These are phyloP conservation scores for Pinus albicaulis DNA, from an alignment of 75 land plant species.

Conservation along the genomic window DNA sequence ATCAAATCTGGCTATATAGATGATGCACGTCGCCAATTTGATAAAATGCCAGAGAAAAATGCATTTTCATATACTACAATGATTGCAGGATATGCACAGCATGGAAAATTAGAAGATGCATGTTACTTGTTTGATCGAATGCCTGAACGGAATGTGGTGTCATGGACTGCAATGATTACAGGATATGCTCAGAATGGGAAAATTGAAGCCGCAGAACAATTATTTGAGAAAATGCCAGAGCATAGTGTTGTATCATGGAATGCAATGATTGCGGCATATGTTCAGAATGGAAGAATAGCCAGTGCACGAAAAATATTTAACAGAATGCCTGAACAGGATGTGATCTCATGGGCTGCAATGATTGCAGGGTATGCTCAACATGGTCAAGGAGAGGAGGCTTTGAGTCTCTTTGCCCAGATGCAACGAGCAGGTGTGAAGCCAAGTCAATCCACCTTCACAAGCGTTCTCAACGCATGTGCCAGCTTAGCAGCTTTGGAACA, in stretches of 20 bases:
- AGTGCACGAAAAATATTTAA: slow-evolving; percentile 35
- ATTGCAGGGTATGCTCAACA: slow-evolving; percentile 27
- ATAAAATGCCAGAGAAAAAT: background rate
- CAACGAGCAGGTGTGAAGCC: slow-evolving; percentile 31
- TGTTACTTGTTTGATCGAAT: background rate
- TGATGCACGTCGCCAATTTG: background rate
- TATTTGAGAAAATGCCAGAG: slow-evolving; percentile 10
- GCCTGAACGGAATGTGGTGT: background rate
- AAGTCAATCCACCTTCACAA: slow-evolving; percentile 41
- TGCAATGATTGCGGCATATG: slow-evolving; percentile 1
- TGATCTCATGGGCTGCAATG: slow-evolving; percentile 51
- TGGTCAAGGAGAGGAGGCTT: slow-evolving; percentile 25
- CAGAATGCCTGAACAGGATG: slow-evolving; percentile 39
- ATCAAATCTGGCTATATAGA: slow-evolving; percentile 17
- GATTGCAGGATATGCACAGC: background rate
- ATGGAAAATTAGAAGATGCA: background rate
- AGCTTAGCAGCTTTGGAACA: slow-evolving; percentile 10
- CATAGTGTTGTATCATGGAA: slow-evolving; percentile 2
- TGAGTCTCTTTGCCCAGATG: slow-evolving; percentile 40
- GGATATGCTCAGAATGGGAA: background rate
- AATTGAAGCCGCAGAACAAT: background rate
- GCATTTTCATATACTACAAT: background rate
- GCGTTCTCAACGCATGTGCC: slow-evolving; percentile 51
- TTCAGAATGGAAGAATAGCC: slow-evolving; percentile 7
- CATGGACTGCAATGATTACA: slow-evolving; percentile 6